Base-by-base conservation (phyloP, 2,329 filamentous ascomycete genomes). In the Epichloe hybrida region DNA sequence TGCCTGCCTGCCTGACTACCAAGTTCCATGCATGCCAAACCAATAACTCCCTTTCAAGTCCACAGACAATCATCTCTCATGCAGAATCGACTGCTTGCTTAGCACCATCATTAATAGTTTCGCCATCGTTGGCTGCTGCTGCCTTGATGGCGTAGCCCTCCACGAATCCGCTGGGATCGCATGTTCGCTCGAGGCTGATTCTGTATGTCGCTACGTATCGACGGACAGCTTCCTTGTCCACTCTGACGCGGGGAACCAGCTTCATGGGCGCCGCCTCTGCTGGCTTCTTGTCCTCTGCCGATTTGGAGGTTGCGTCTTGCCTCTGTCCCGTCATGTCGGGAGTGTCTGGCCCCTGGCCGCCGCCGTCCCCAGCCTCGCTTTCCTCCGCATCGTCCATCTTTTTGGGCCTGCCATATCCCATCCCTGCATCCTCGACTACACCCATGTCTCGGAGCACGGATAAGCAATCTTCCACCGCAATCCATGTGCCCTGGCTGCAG, bases 381-480 rank as follows among this genome's bases (percentile, higher is more conserved):
- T 45, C 46, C 9, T 38, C 39, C 3, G 21, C 2, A 13, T 52
- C 46, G 11, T 37, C 39, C 20, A 44, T 54, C 47, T 45, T 53
- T 54, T 52, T 51, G 43, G 62, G 62, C 56, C 69, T 72, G 12
- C 68, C 67, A 4, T 67, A 69, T 1, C 70, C 70, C 65, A 69
- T 64, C 62, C 70, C 76, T 57, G 72, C 77, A 60, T 83, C 72
- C 66, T 81, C 66, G 46, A 84, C 72, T 37, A 93, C 70, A 8
- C 77, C 82, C 88, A 96, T 95, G 52, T 88, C 83, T 53, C 85
- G 80, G 50, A 96, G 70, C 23, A 88, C 82, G 1, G 73, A 73
- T 42, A 95, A 76, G 52, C 91, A 88, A 67, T 97, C 91, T 42
- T 96, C 91, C 0, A 78, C 76, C 51, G 84, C 73, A 64, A 97